phyloP scores from a whole-genome alignment of 169 alveolate genomes.

The Cystoisospora suis region DNA sequence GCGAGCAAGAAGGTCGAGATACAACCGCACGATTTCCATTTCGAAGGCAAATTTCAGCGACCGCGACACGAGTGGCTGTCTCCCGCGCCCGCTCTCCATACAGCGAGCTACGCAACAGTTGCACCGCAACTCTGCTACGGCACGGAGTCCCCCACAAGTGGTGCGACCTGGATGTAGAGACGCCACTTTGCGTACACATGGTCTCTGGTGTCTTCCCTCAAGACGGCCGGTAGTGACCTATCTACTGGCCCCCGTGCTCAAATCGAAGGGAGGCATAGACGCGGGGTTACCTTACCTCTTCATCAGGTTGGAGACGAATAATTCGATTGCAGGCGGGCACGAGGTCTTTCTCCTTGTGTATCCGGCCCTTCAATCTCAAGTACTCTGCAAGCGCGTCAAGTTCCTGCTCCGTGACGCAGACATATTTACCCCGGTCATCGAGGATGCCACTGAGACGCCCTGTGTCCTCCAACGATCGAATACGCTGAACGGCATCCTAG shows the following conservation, averaged over 20 bases:
- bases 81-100: too few relatives aligned
- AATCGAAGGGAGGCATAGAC: too few relatives aligned
- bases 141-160: too few relatives aligned
- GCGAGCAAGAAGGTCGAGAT: neutral
- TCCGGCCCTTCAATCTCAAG: slow-evolving; percentile 23
- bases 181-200: neutral
- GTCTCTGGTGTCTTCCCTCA: neutral
- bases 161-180: neutral
- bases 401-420: slow-evolving; percentile 35
- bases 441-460: slow-evolving; percentile 47
- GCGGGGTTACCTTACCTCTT: neutral
- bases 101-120: too few relatives aligned
- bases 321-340: slow-evolving; percentile 47
- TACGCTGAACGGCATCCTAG: slow-evolving; percentile 38
- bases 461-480: slow-evolving; percentile 16
- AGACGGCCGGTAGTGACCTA: too few relatives aligned
- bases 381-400: slow-evolving; percentile 18
- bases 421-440: slow-evolving; percentile 30
- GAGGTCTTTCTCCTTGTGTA: slow-evolving; percentile 42
- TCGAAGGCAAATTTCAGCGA: too few relatives aligned
- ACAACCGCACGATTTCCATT: too few relatives aligned
- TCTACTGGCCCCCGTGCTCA: too few relatives aligned
- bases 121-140: too few relatives aligned
- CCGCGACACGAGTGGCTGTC: too few relatives aligned
- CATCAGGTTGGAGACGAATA: slow-evolving; percentile 33